Evolutionary conservation across 1,139 yeast genomes (phyloP), one percentile per base, ranked within the genome.

Genomic region (Kodamaea fungicola): DNA sequence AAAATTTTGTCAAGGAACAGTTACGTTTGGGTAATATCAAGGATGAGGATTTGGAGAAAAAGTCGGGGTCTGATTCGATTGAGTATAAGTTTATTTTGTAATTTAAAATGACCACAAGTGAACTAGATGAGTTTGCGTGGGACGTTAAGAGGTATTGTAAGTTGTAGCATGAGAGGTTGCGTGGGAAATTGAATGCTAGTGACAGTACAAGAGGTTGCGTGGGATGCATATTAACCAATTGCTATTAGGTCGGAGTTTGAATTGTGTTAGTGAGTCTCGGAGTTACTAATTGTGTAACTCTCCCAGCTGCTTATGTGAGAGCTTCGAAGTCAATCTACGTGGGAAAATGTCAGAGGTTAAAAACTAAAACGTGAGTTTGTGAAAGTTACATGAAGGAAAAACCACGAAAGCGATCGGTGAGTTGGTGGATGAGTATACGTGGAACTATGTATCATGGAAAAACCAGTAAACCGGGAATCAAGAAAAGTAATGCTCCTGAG

Each of bases 1-100:
- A 30, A 12, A 34, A 34, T 13, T 12, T 16, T 16, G 10, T 13
- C 22, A 34, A 34, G 12, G 37, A 34, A 12, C 28, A 26, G 13
- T 12, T 30, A 6, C 23, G 30, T 12, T 12, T 25, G 31, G 37
- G 37, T 5, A 25, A 34, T 10, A 23, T 34, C 12, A 34, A 34
- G 22, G 33, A 34, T 9, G 33, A 33, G 6, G 32, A 23, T 6
- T 12, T 19, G 4, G 31, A 27, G 13, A 12, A 13, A 10, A 29
- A 28, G 22, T 25, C 33, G 3, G 37, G 37, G n/a, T 34, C 37
- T 12, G 37, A 30, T 25, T 32, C 30, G 4, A 13, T 34, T 8
- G 37, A 30, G 10, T 34, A 34, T 19, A 34, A 28, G 33, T 30
- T 29, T 26, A 34, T 34, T 19, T 31, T 22, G 21, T 22, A 22